Conservation (phyloP, 2,329 filamentous ascomycete species). For the Colletotrichum sp. region DNA sequence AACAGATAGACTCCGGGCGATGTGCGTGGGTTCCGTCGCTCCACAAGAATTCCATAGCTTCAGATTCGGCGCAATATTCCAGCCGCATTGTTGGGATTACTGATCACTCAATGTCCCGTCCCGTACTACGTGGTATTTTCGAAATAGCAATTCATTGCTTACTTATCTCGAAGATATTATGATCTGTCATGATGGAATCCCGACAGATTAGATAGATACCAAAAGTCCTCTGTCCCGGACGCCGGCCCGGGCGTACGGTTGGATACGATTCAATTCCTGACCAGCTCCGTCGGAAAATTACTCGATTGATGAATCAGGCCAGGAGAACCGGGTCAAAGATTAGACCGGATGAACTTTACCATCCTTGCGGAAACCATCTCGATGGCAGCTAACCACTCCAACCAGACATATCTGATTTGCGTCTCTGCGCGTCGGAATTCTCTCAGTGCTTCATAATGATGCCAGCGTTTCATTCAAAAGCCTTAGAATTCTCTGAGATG, state of each 20-base stretch:
- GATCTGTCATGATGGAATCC: not conserved
- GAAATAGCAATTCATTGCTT: not conserved
- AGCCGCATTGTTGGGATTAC: not conserved
- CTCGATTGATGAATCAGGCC: not conserved
- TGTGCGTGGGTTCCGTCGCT: not conserved
- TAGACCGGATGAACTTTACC: not conserved
- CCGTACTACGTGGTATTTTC: not conserved
- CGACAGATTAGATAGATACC: not conserved
- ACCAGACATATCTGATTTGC: not conserved
- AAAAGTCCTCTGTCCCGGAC: not conserved
- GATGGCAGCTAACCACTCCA: not conserved
- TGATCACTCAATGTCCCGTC: not conserved
- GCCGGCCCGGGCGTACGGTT: not conserved
- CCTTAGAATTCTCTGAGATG: not conserved
- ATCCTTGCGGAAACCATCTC: not conserved
- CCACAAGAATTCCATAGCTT: not conserved
- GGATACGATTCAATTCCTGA: not conserved
- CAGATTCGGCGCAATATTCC: not conserved
- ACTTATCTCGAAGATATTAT: not conserved
- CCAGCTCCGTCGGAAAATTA: not conserved
- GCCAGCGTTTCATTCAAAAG: not conserved
- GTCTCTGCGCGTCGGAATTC: not conserved
- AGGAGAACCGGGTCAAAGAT: not conserved
- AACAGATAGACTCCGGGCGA: not conserved
- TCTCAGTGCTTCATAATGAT: not conserved